Percentiles rank a stretch among this genome's conserved stretches.
Evolutionary conservation across 1,139 yeast genomes (phyloP).

Genomic region (Starmera stellimalicola): DNA sequence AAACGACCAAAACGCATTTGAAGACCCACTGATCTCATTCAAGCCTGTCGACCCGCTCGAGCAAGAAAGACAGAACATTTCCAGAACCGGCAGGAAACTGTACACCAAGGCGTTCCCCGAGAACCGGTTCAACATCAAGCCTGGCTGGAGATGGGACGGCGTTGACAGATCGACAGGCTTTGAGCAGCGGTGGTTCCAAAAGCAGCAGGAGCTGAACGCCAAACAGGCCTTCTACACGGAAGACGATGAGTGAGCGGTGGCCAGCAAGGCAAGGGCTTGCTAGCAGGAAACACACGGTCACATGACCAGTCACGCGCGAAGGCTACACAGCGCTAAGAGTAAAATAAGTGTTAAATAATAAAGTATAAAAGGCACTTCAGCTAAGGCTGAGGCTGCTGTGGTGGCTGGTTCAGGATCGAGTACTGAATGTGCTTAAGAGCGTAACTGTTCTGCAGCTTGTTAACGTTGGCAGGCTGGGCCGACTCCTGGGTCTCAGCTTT

Average conservation of each 20-base stretch:
- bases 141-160: constrained; percentile 92
- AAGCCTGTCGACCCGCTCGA: constrained; percentile 18
- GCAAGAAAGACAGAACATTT: constrained; percentile 8
- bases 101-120: constrained; percentile 45
- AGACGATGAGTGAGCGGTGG: background rate
- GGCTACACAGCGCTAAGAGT: too few relatives aligned
- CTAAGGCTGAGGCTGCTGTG: background rate
- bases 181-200: constrained; percentile 55
- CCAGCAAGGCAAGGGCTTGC: too few relatives aligned
- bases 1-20: constrained; percentile 31
- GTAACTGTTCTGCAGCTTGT: constrained; percentile 20
- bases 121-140: constrained; percentile 67
- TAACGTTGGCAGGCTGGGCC: constrained; percentile 12
- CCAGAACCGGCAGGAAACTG: constrained; percentile 30
- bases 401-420: constrained; percentile 19
- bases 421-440: constrained; percentile 29
- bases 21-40: constrained; percentile 63
- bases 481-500: constrained; percentile 9
- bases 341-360: too few relatives aligned
- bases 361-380: too few relatives aligned
- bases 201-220: constrained; percentile 21
- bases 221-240: background rate
- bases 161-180: constrained; percentile 88
- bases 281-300: too few relatives aligned
- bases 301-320: too few relatives aligned